Conservation (phyloP, 2,329 filamentous ascomycete species). For the Ophiognomonia clavigignenti-juglandacearum region DNA sequence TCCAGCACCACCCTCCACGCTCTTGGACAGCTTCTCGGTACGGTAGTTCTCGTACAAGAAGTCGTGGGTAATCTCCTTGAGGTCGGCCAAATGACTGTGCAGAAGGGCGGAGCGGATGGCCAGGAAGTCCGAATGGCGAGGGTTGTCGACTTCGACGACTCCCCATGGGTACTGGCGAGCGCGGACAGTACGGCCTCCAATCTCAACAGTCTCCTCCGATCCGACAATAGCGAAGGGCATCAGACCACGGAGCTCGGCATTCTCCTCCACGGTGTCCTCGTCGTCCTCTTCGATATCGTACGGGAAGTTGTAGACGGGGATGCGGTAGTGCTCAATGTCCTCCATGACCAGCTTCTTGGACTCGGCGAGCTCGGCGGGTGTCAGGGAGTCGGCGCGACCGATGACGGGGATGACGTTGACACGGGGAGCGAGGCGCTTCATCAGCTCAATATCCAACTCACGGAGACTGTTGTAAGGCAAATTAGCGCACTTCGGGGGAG, state of each 20-base stretch:
- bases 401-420: constrained; percentile 99
- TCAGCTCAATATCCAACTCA: constrained; percentile 98
- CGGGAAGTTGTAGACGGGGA: constrained; percentile 99
- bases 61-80: constrained; percentile 99
- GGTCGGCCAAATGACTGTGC: constrained; percentile 94
- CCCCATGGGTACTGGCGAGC: constrained; percentile 99
- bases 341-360: constrained; percentile 99
- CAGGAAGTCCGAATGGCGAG: constrained; percentile 96
- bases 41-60: constrained; percentile 99
- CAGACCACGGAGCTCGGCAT: constrained; percentile 90
- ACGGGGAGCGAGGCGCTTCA: constrained; percentile 97
- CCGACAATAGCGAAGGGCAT: constrained; percentile 99
- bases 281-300: constrained; percentile 99
- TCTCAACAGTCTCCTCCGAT: constrained; percentile 91
- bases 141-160: constrained; percentile 98
- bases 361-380: constrained; percentile 91
- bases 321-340: constrained; percentile 99
- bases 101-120: constrained; percentile 94
- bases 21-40: constrained; percentile 99
- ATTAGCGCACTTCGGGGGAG: constrained; percentile 1
- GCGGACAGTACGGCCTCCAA: constrained; percentile 85
- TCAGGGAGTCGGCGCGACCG: constrained; percentile 95
- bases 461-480: constrained; percentile 65
- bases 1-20: constrained; percentile 84
- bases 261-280: constrained; percentile 98